A percentile compares a stretch with the other conserved stretches of the same genome.
These are phyloP conservation scores for Sicyos baderoa DNA, from an alignment of 306 rosid species.

Conservation along the genomic window DNA sequence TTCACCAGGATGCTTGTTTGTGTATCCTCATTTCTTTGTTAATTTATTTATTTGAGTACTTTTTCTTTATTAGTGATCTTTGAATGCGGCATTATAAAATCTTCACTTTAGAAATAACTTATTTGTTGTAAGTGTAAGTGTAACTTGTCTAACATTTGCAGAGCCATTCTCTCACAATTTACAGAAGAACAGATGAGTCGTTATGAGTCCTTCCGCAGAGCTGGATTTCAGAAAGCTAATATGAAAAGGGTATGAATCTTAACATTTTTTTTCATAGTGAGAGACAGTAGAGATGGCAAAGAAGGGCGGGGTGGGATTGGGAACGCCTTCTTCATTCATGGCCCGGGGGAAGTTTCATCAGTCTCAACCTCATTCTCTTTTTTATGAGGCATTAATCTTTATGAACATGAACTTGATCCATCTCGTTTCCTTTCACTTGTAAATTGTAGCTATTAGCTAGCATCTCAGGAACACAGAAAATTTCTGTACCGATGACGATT, in stretches of 20 bases:
- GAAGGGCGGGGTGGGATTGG: background rate
- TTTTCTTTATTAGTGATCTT: background rate
- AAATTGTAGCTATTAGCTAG: slow-evolving; percentile 58
- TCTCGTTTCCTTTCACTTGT: background rate
- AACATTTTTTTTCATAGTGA: background rate
- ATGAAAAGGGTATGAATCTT: slow-evolving; percentile 65
- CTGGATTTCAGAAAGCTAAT: slow-evolving; percentile 86
- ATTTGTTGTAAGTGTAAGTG: background rate
- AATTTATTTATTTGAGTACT: background rate
- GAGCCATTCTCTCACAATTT: slow-evolving; percentile 74
- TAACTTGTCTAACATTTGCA: slow-evolving; percentile 20
- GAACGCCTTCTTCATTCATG: background rate
- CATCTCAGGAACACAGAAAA: slow-evolving; percentile 80
- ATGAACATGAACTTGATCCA: background rate
- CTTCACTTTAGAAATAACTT: background rate
- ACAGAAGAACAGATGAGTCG: slow-evolving; percentile 90
- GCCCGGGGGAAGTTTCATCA: background rate
- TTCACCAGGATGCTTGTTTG: background rate
- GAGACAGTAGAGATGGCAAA: background rate
- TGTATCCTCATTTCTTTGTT: background rate
- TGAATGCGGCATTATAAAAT: background rate
- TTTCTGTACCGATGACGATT: slow-evolving; percentile 79
- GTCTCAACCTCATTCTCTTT: background rate
- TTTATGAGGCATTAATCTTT: background rate
- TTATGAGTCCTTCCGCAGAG: slow-evolving; percentile 84